Base-by-base conservation (phyloP, 768 basidiomycete genomes). In the Suillus decipiens region DNA sequence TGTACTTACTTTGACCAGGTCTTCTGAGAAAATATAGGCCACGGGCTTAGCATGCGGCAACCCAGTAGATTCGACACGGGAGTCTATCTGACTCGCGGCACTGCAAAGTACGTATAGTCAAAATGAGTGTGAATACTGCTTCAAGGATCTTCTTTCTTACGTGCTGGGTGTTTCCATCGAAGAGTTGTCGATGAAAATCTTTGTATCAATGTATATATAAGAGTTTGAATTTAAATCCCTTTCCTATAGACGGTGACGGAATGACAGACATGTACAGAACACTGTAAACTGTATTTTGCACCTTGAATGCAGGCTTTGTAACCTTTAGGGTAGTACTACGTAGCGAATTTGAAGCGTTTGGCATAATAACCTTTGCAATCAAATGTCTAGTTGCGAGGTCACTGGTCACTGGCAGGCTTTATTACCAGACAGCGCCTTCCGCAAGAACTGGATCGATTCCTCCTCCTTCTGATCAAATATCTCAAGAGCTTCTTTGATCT, bases 11-110 rank as follows among this genome's bases (percentile, higher is more conserved):
- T 82, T 86, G 47, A 78, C 81, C 1, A 89, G 78, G 31, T 87
- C 85, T 54, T 84, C 78, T 1, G 88, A 88, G 8, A 83, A 84
- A 28, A 88, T 73, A 62, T 89, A 88, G 31, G 71, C 78, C 12
- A 84, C 76, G 17, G 65, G 58, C 42, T 36, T 63, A 45, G n/a
- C n/a, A 34, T 15, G 33, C 33, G 19, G 33, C 33, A 19, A 12
- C 17, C 14, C 50, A 31, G 36, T 61, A 24, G 24, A 59, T 37
- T 41, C 60, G 22, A 31, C 36, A 9, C 3, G 36, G 36, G 39
- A 41, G 24, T 57, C 56, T 37, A 57, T 57, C 9, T 11, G 41
- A 42, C 17, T 57, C 10, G 36, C 5, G 36, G 14, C 37, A 39
- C 48, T 15, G 24, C 48, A 50, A 24, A 10, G 14, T 28, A 28